Percentiles rank a stretch among this genome's conserved stretches.
Conservation (phyloP, 139 green algal genomes). For the Volvox reticuliferus region DNA sequence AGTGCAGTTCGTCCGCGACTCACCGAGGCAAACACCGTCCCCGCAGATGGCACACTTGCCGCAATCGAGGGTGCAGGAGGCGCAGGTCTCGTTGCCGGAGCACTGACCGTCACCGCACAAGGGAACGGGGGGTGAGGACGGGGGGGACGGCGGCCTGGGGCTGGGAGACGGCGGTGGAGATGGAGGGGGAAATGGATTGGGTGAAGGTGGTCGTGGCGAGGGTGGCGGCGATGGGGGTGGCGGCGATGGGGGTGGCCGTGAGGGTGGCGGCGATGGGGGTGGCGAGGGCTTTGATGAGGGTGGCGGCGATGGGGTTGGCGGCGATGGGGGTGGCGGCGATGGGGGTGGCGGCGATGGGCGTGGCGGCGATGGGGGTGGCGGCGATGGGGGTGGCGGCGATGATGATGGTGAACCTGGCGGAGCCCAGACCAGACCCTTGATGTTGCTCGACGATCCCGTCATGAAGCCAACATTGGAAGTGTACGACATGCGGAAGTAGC, state of each 20-base stretch:
- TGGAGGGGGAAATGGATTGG: too few relatives aligned
- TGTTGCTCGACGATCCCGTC: neutral
- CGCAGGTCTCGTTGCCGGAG: constrained; percentile 10
- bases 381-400: neutral
- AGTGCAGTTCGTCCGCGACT: too few relatives aligned
- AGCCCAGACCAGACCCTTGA: neutral
- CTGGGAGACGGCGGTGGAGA: neutral
- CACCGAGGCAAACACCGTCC: constrained; percentile 14
- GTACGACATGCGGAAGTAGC: constrained; percentile 77
- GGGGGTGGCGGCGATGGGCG: too few relatives aligned
- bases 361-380: too few relatives aligned
- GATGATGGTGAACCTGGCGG: neutral
- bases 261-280: too few relatives aligned
- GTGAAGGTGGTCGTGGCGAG: too few relatives aligned
- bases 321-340: too few relatives aligned
- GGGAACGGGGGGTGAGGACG: neutral
- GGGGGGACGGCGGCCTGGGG: neutral
- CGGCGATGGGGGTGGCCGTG: too few relatives aligned
- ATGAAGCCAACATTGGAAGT: neutral
- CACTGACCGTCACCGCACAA: neutral
- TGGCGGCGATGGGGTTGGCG: too few relatives aligned
- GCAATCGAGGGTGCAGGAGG: neutral
- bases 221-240: too few relatives aligned
- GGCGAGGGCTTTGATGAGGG: too few relatives aligned
- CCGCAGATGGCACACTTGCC: neutral